Evolutionary conservation across 768 basidiomycete species (phyloP), one percentile per base, ranked within the genome.

Genomic region (Collybia sordida): DNA sequence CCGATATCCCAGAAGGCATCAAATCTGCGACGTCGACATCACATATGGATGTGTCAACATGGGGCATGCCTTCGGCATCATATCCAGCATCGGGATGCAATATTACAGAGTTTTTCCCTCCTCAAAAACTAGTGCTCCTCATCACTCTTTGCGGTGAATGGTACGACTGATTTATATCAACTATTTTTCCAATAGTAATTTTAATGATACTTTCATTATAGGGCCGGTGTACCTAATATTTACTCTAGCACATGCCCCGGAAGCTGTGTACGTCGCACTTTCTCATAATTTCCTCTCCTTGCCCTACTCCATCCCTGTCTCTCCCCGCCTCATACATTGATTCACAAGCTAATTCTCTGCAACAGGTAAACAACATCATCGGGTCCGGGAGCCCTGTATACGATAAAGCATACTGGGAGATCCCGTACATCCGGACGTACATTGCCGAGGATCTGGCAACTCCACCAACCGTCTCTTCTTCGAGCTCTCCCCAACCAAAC

Each of bases 121-220:
- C 82, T 6, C 87, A 90, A 55, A 72, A 79, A 28, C 69, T 90
- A 15, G 79, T 88, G 8, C 74, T 90, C 21, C 77, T 87, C 36
- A 90, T 83, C 17, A 87, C 86, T 0, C 72, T 87, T 8, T 86
- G 85, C 51, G 83, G 83, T 45, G 54, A 50, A 12, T 74, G 73
- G 72, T 72, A 44, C 37, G 64, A 50, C 17, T 15, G 28, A 18
- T 43, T 9, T 28, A 5, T 8, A 15, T 25, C 2, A 22, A 31
- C 7, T n/a, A 48, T 23, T n/a, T 14, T 22, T 41, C 38, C 14
- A 3, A 14, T 2, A 14, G 21, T 37, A 4, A 23, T n/a, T 45
- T 23, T 18, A 22, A 28, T n/a, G 44, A 11, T 22, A 27, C 36
- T 2, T 15, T 27, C 39, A 37, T 24, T 45, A 7, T 31, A 73